phyloP scores from a whole-genome alignment of 75 land plant genomes.

The Ceratopteris richardii region DNA sequence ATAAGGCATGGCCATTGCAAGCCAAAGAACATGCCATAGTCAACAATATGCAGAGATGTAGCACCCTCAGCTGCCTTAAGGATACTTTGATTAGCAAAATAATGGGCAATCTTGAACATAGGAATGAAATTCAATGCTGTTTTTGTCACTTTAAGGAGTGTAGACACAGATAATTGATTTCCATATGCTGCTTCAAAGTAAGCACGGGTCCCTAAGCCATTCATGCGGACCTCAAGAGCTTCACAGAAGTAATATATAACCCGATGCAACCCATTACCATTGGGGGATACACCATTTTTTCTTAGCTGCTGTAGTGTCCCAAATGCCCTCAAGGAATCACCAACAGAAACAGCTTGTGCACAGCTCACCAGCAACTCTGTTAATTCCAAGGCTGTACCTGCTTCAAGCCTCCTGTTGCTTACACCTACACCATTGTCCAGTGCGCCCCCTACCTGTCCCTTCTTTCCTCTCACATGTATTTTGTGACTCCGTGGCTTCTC shows the following conservation, averaged over 20 bases:
- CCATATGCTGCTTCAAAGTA: slow-evolving; percentile 12
- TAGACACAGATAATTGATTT: slow-evolving; percentile 9
- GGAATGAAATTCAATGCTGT: slow-evolving; percentile 8
- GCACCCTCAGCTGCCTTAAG: slow-evolving; percentile 24
- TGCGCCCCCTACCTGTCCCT: neutral
- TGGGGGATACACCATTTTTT: slow-evolving; percentile 20
- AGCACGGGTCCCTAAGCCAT: slow-evolving; percentile 20
- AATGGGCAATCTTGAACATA: slow-evolving; percentile 13
- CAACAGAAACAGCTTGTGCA: slow-evolving; percentile 58
- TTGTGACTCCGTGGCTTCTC: neutral
- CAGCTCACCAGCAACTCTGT: slow-evolving; percentile 43
- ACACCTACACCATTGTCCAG: neutral
- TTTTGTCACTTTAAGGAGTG: slow-evolving; percentile 16
- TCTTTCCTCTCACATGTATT: neutral
- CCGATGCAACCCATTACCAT: neutral
- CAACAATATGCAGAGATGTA: slow-evolving; percentile 18
- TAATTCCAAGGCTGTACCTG: slow-evolving; percentile 15
- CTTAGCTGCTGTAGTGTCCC: slow-evolving; percentile 46
- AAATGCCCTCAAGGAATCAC: slow-evolving; percentile 35
- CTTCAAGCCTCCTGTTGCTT: slow-evolving; percentile 5
- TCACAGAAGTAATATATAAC: neutral
- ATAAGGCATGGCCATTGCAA: slow-evolving; percentile 31
- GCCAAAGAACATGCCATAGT: slow-evolving; percentile 29
- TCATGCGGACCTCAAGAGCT: slow-evolving; percentile 18
- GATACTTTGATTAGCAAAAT: slow-evolving; percentile 16